Evolutionary conservation across 495 filamentous ascomycete species (phyloP).

Genomic region (Tuber indicum): DNA sequence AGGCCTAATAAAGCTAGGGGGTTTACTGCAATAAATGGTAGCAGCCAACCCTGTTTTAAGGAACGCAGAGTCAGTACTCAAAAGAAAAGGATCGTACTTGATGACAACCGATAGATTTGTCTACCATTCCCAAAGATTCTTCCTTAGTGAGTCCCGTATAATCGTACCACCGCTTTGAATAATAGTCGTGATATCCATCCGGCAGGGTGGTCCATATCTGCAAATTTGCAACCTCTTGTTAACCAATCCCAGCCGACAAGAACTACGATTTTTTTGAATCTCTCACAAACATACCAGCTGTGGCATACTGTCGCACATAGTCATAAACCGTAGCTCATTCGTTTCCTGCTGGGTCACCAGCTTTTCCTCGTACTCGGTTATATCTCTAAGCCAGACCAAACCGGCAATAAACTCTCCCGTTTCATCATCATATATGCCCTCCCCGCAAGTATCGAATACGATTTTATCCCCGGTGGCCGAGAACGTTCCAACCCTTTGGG

Average conservation of each 20-base stretch:
- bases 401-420: slow-evolving; percentile 64
- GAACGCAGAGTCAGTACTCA: slow-evolving; percentile 14
- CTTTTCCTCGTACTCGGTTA: slow-evolving; percentile 54
- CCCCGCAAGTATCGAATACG: slow-evolving; percentile 56
- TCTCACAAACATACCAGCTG: slow-evolving; percentile 49
- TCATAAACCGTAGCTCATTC: slow-evolving; percentile 60
- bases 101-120: slow-evolving; percentile 14
- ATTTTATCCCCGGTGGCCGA: slow-evolving; percentile 46
- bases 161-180: slow-evolving; percentile 61
- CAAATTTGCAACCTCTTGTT: background rate
- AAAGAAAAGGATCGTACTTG: background rate
- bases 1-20: slow-evolving; percentile 8
- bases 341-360: slow-evolving; percentile 56
- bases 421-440: slow-evolving; percentile 52
- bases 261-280: background rate
- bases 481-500: slow-evolving; percentile 55
- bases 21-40: slow-evolving; percentile 48
- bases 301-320: slow-evolving; percentile 65
- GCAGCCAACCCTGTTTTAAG: slow-evolving; percentile 41
- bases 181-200: slow-evolving; percentile 59
- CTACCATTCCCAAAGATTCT: slow-evolving; percentile 45
- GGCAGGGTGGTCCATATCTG: slow-evolving; percentile 57
- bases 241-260: background rate
- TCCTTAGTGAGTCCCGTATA: slow-evolving; percentile 60
- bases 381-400: slow-evolving; percentile 57